phyloP scores from a whole-genome alignment of 2,329 filamentous ascomycete genomes.

The Trichoderma sp. region DNA sequence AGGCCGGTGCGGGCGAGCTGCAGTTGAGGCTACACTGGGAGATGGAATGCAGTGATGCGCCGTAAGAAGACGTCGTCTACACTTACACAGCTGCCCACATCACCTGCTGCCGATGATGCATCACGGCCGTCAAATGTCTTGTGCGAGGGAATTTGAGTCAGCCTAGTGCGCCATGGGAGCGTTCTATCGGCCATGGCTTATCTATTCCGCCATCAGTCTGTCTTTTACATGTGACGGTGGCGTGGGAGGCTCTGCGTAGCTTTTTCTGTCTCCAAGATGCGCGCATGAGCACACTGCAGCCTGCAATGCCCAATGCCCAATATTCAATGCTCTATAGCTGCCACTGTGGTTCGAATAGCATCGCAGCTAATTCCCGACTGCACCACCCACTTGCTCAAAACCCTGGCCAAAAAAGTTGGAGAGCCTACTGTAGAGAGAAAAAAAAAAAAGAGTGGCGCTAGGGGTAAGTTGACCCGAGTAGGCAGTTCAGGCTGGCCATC shows the following conservation, averaged over 20 bases:
- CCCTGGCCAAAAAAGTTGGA: neutral
- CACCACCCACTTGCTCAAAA: no score
- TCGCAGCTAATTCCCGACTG: neutral
- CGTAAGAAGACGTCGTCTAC: neutral
- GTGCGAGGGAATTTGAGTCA: neutral
- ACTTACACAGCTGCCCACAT: neutral
- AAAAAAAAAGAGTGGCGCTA: neutral
- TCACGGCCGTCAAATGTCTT: neutral
- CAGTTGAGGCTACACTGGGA: no score
- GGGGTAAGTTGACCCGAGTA: neutral
- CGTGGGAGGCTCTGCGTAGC: neutral
- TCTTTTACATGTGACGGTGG: neutral
- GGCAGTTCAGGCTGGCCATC: neutral
- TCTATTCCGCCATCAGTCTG: neutral
- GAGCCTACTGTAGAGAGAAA: neutral
- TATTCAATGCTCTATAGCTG: neutral
- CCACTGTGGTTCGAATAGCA: neutral
- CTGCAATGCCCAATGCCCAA: neutral
- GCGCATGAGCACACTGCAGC: no score
- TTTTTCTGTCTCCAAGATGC: neutral
- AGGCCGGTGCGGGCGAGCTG: neutral
- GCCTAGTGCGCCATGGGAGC: slow-evolving; percentile 1
- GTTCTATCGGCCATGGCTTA: neutral
- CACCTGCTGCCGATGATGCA: neutral
- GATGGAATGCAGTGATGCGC: neutral